A percentile compares a stretch with the other conserved stretches of the same genome.
phyloP scores from a whole-genome alignment of 2,329 filamentous ascomycete genomes.

The Lithohypha guttulata region DNA sequence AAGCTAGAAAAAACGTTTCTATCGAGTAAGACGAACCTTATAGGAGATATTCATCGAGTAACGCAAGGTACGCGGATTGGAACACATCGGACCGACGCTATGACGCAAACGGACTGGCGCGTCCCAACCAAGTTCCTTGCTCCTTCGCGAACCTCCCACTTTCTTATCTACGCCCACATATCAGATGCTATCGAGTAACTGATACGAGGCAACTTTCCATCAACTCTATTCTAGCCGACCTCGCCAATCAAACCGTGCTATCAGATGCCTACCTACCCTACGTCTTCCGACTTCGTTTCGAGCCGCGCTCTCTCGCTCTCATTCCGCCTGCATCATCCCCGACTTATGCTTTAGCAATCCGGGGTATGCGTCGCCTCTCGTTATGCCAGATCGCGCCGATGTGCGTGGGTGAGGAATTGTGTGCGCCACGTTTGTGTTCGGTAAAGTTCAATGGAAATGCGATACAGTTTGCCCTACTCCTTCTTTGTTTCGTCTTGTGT shows the following conservation, averaged over 20 bases:
- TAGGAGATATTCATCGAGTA: conserved; percentile 15
- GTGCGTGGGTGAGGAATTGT: too few relatives aligned
- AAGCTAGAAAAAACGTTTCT: conserved; percentile 11
- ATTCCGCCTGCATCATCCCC: background rate
- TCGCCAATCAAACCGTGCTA: background rate
- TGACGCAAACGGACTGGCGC: too few relatives aligned
- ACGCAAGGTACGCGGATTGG: conserved; percentile 9
- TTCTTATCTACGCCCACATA: too few relatives aligned
- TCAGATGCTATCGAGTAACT: conserved; percentile 1
- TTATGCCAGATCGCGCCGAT: background rate
- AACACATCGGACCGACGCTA: conserved; percentile 10
- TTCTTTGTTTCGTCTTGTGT: conserved; percentile 2
- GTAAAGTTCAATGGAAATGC: too few relatives aligned
- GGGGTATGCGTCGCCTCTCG: background rate
- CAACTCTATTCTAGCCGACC: too few relatives aligned
- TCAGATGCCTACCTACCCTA: background rate
- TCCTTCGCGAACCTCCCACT: too few relatives aligned
- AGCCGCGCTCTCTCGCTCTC: background rate
- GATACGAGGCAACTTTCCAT: too few relatives aligned
- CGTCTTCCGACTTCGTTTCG: background rate
- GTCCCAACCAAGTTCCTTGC: too few relatives aligned
- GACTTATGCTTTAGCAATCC: background rate
- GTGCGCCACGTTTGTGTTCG: too few relatives aligned
- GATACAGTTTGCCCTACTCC: conserved; percentile 2
- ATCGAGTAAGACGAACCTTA: conserved; percentile 19